Evolutionary conservation across 495 filamentous ascomycete genomes (phyloP).

Genomic region (Oidiodendron maius): DNA sequence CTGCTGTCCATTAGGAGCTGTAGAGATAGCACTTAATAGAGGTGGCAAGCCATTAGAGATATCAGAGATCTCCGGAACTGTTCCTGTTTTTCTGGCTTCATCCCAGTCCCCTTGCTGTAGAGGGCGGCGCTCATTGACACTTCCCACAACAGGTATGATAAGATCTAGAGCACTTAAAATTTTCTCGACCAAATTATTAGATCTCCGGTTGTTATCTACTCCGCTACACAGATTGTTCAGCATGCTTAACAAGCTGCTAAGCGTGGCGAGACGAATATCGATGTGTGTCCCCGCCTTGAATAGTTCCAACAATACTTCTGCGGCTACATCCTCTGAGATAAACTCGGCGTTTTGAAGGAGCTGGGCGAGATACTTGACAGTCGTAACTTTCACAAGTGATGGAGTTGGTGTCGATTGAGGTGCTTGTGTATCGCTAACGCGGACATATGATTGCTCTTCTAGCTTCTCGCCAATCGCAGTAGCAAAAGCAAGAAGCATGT

Average conservation of each 20-base stretch:
- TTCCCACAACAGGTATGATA: too few species aligned
- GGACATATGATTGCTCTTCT: conserved; percentile 19
- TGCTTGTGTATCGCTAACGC: conserved; percentile 9
- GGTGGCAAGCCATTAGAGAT: too few species aligned
- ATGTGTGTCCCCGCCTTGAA: conserved; percentile 25
- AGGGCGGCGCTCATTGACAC: too few species aligned
- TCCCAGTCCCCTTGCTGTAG: too few species aligned
- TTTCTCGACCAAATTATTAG: too few species aligned
- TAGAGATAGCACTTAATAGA: too few species aligned
- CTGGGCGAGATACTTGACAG: conserved; percentile 34
- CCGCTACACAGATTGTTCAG: conserved; percentile 20
- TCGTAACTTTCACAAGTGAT: conserved; percentile 31
- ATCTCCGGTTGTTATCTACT: too few species aligned
- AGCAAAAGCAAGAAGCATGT: conserved; percentile 25
- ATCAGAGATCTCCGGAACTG: too few species aligned
- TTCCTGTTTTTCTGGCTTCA: too few species aligned
- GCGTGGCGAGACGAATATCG: conserved; percentile 27
- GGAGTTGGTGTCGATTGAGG: conserved; percentile 11
- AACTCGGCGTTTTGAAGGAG: conserved; percentile 28
- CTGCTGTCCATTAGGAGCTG: too few species aligned
- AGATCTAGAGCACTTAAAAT: too few species aligned
- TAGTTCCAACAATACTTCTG: conserved; percentile 23
- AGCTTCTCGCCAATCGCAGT: conserved; percentile 27
- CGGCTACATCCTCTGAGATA: conserved; percentile 22
- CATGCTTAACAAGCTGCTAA: conserved; percentile 27